phyloP scores from a whole-genome alignment of 441 rosid genomes.

The Erysimum cheiri region DNA sequence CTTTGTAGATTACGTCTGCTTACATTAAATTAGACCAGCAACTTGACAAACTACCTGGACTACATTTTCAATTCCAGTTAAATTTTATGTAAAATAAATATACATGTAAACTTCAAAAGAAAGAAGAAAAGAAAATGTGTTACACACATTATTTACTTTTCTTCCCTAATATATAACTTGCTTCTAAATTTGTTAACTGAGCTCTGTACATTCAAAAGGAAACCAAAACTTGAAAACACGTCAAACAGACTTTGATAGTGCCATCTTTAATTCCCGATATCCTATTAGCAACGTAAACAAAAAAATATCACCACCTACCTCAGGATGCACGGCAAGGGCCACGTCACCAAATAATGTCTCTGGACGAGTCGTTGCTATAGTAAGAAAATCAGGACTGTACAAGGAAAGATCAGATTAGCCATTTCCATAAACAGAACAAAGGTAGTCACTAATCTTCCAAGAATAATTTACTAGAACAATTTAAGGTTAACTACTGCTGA shows the following conservation, averaged over 20 bases:
- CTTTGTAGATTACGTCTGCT: conserved; percentile 24
- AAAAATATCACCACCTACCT: conserved; percentile 52
- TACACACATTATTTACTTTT: not conserved
- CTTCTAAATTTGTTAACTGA: conserved; percentile 14
- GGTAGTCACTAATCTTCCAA: conserved; percentile 12
- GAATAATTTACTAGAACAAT: conserved; percentile 13
- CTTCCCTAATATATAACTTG: conserved; percentile 15
- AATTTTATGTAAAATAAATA: not conserved
- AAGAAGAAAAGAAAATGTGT: conserved; percentile 14
- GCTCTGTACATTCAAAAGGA: conserved; percentile 23
- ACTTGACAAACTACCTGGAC: conserved; percentile 10
- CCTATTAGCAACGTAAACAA: not conserved
- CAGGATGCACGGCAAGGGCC: conserved; percentile 93
- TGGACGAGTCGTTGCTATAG: conserved; percentile 95
- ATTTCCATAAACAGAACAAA: conserved; percentile 21
- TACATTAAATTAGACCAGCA: conserved; percentile 10
- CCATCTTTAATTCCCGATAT: not conserved
- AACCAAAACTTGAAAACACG: conserved; percentile 18
- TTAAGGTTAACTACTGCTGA: conserved; percentile 21
- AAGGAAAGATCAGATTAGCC: conserved; percentile 42
- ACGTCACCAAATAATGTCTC: conserved; percentile 99
- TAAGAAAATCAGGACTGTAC: conserved; percentile 82
- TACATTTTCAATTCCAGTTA: not conserved
- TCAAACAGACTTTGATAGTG: conserved; percentile 23
- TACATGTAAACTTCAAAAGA: not conserved